Evolutionary conservation across 768 basidiomycete species (phyloP).

Genomic region (Amanita pseudoporphyria): DNA sequence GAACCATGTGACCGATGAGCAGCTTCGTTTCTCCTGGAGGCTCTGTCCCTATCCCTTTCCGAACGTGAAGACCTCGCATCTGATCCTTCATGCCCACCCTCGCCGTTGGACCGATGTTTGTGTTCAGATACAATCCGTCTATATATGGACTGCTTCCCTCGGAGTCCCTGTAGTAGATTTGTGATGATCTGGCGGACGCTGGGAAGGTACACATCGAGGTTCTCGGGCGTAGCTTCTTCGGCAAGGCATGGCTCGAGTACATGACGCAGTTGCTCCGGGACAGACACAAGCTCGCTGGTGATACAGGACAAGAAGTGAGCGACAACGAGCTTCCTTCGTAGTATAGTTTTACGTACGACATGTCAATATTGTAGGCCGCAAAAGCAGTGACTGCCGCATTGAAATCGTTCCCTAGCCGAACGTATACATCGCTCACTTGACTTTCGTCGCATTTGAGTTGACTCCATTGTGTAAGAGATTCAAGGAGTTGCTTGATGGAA

Average conservation of each 20-base stretch:
- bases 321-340: background rate
- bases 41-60: slow-evolving; percentile 15
- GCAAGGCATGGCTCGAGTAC: slow-evolving; percentile 88
- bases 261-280: slow-evolving; percentile 82
- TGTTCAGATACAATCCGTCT: slow-evolving; percentile 63
- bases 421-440: slow-evolving; percentile 94
- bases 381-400: slow-evolving; percentile 91
- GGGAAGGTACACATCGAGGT: slow-evolving; percentile 84
- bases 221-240: slow-evolving; percentile 80
- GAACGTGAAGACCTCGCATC: slow-evolving; percentile 51
- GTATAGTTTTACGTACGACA: slow-evolving; percentile 55
- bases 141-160: slow-evolving; percentile 84
- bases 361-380: slow-evolving; percentile 73
- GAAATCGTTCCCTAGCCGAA: slow-evolving; percentile 94
- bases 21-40: slow-evolving; percentile 11
- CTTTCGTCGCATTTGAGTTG: slow-evolving; percentile 57
- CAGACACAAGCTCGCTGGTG: slow-evolving; percentile 71
- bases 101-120: slow-evolving; percentile 39
- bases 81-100: slow-evolving; percentile 37
- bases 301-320: slow-evolving; percentile 7
- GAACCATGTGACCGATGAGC: slow-evolving; percentile 42
- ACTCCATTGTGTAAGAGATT: slow-evolving; percentile 83
- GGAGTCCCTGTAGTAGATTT: slow-evolving; percentile 85
- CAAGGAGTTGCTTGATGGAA: slow-evolving; percentile 90
- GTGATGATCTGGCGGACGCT: slow-evolving; percentile 90